Percentiles rank a stretch among this genome's conserved stretches.
Conservation (phyloP, 1,139 yeast genomes). For the Hemisphaericaspora xylofermentans region DNA sequence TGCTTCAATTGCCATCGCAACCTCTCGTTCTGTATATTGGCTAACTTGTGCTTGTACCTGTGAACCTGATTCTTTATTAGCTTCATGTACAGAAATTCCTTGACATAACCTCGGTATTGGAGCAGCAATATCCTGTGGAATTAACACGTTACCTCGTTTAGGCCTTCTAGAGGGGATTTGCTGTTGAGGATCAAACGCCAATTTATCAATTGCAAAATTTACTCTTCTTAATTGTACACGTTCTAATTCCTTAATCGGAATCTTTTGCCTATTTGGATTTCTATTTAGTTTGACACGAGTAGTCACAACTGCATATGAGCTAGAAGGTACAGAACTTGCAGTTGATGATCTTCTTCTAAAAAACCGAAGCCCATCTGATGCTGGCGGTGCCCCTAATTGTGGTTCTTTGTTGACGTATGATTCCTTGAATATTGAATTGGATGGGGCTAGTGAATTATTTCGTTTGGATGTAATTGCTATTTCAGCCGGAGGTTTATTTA, state of each 20-base stretch:
- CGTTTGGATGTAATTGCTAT: constrained; percentile 17
- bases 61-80: constrained; percentile 11
- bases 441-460: constrained; percentile 12
- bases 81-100: constrained; percentile 54
- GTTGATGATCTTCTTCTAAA: constrained; percentile 16
- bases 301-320: constrained; percentile 5
- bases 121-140: constrained; percentile 68
- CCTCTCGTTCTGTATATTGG: constrained; percentile 50
- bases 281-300: constrained; percentile 44
- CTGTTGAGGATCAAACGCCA: constrained; percentile 84
- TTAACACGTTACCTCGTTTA: constrained; percentile 71
- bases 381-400: constrained; percentile 4
- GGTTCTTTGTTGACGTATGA: constrained; percentile 11
- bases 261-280: constrained; percentile 38
- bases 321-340: constrained; percentile 1
- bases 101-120: constrained; percentile 63
- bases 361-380: constrained; percentile 8
- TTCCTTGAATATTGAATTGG: constrained; percentile 13
- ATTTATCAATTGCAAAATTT: constrained; percentile 68
- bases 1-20: constrained; percentile 55
- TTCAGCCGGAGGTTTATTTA: constrained; percentile 24
- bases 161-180: constrained; percentile 91
- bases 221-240: constrained; percentile 58
- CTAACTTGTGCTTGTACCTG: constrained; percentile 14
- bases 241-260: constrained; percentile 40